Percentiles rank a stretch among this genome's conserved stretches.
phyloP scores from a whole-genome alignment of 768 basidiomycete species.

The Gloeopeniophorella convolvens region DNA sequence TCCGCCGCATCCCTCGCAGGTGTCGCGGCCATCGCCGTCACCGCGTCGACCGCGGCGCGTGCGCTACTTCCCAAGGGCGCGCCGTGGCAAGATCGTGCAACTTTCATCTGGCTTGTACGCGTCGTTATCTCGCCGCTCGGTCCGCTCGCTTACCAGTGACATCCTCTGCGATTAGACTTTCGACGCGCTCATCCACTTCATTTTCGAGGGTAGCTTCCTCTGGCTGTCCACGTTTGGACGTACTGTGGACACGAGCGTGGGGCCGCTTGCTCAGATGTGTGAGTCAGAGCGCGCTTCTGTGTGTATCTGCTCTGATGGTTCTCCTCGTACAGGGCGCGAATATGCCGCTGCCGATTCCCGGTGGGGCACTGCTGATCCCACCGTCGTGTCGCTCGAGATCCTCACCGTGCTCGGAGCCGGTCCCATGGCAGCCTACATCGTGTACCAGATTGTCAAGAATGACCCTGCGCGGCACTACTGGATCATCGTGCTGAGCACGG shows the following conservation, averaged over 20 bases:
- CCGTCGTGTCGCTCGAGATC: slow-evolving; percentile 75
- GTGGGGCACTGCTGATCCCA: slow-evolving; percentile 76
- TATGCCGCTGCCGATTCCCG: slow-evolving; percentile 75
- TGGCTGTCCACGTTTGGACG: slow-evolving; percentile 71
- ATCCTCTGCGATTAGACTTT: slow-evolving; percentile 45
- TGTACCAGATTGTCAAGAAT: slow-evolving; percentile 53
- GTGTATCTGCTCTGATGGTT: background rate
- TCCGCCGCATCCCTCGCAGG: slow-evolving; percentile 60
- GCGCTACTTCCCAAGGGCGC: slow-evolving; percentile 57
- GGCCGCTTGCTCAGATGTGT: slow-evolving; percentile 73
- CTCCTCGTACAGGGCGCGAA: slow-evolving; percentile 54
- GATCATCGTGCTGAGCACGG: slow-evolving; percentile 72
- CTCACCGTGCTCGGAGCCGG: slow-evolving; percentile 77
- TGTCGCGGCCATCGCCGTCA: slow-evolving; percentile 43
- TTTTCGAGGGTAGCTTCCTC: slow-evolving; percentile 75
- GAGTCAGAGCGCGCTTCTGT: slow-evolving; percentile 27
- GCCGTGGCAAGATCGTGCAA: slow-evolving; percentile 55
- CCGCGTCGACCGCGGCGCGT: slow-evolving; percentile 49
- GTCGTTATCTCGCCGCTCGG: background rate
- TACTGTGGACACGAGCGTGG: slow-evolving; percentile 60
- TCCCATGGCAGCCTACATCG: slow-evolving; percentile 66
- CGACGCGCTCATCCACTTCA: slow-evolving; percentile 74
- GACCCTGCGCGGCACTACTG: slow-evolving; percentile 72
- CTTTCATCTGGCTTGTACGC: slow-evolving; percentile 76
- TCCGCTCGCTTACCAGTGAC: background rate